Evolutionary conservation across 2,329 filamentous ascomycete species (phyloP).

Genomic region (Colletotrichum liriopes): DNA sequence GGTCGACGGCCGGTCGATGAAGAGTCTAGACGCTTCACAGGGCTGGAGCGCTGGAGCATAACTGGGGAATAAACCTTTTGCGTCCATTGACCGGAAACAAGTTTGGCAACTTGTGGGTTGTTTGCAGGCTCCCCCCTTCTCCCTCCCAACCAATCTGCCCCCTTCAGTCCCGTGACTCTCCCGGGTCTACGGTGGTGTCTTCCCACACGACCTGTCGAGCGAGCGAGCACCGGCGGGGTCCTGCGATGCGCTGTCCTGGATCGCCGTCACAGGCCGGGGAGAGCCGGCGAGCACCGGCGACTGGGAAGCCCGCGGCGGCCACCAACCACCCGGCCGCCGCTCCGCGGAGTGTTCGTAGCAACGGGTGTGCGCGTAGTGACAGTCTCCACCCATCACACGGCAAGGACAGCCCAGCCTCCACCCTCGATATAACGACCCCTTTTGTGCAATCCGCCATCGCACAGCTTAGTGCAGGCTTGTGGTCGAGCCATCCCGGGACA

Average conservation of each 20-base stretch:
- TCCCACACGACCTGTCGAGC: neutral
- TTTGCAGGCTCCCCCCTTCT: neutral
- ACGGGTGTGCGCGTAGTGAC: neutral
- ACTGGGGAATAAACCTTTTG: slow-evolving; percentile 2
- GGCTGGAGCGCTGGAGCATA: slow-evolving; percentile 33
- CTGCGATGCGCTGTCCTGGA: slow-evolving; percentile 37
- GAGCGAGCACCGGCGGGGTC: neutral
- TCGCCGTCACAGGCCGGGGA: slow-evolving; percentile 38
- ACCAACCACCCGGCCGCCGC: slow-evolving; percentile 19
- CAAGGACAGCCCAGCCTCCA: neutral
- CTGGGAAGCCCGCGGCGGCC: slow-evolving; percentile 12
- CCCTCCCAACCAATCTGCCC: neutral
- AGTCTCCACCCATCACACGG: neutral
- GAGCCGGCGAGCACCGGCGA: slow-evolving; percentile 36
- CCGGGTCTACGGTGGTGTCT: neutral
- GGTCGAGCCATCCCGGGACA: slow-evolving; percentile 30
- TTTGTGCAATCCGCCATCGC: slow-evolving; percentile 28
- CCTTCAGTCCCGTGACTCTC: neutral
- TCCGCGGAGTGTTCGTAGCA: slow-evolving; percentile 28
- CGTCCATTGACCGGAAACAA: slow-evolving; percentile 3
- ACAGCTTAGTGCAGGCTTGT: slow-evolving; percentile 4
- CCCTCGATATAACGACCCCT: slow-evolving; percentile 18
- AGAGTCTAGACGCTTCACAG: slow-evolving; percentile 41
- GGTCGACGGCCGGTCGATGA: slow-evolving; percentile 21
- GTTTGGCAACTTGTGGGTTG: slow-evolving; percentile 12